phyloP scores from a whole-genome alignment of 1,139 yeast genomes.

The Pichia inconspicua region DNA sequence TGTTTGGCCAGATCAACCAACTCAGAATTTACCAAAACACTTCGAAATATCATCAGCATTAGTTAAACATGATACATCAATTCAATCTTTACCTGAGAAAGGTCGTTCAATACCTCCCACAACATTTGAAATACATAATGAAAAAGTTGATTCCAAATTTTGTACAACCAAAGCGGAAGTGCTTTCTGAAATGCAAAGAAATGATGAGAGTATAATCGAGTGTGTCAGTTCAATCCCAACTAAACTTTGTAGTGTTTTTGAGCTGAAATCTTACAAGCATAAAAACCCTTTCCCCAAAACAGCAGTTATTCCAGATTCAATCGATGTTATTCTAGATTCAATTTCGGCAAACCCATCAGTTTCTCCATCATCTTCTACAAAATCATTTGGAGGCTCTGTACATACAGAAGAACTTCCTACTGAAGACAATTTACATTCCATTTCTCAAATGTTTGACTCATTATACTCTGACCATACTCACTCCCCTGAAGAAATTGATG shows the following conservation, averaged over 20 bases:
- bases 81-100: not conserved
- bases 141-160: not conserved
- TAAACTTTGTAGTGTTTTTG: slow-evolving; percentile 22
- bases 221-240: slow-evolving; percentile 18
- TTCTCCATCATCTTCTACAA: not conserved
- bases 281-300: slow-evolving; percentile 10
- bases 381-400: not conserved
- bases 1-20: slow-evolving; percentile 32
- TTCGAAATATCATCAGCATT: slow-evolving; percentile 25
- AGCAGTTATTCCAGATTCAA: slow-evolving; percentile 9
- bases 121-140: not conserved
- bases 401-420: slow-evolving; percentile 1
- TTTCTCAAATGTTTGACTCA: slow-evolving; percentile 21
- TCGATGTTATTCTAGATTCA: slow-evolving; percentile 10
- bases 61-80: not conserved
- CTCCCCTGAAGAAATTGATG: slow-evolving; percentile 3
- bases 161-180: not conserved
- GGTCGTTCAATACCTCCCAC: not conserved
- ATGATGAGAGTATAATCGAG: not conserved
- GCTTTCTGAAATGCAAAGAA: not conserved
- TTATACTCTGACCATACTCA: slow-evolving; percentile 13
- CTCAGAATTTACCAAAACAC: slow-evolving; percentile 30
- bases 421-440: slow-evolving; percentile 13
- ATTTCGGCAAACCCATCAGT: not conserved
- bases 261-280: slow-evolving; percentile 19